phyloP scores from a whole-genome alignment of 163 green algal species.

The Chloromonas sp. region DNA sequence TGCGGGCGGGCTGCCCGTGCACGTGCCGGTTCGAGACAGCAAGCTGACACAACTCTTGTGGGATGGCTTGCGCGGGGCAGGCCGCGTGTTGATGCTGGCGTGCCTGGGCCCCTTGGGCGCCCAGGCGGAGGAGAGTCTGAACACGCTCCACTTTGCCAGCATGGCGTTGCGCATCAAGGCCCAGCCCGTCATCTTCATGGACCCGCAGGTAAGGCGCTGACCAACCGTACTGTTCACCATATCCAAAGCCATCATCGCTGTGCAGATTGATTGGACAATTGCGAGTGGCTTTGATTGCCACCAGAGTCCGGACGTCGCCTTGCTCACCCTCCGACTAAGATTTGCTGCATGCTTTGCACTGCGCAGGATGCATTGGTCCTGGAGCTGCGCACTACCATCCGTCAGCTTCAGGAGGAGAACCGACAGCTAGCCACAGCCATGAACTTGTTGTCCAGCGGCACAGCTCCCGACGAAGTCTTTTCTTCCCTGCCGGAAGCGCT shows the following conservation, averaged over 20 bases:
- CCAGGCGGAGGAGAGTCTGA: slow-evolving; percentile 77
- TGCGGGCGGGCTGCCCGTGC: slow-evolving; percentile 8
- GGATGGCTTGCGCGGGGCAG: slow-evolving; percentile 62
- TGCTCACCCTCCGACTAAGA: neutral
- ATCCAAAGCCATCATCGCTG: neutral
- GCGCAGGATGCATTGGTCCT: slow-evolving; percentile 46
- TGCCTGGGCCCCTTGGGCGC: slow-evolving; percentile 62
- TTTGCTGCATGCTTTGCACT: slow-evolving; percentile 1
- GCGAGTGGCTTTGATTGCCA: too few relatives aligned
- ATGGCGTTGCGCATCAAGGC: slow-evolving; percentile 79
- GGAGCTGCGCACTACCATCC: slow-evolving; percentile 60
- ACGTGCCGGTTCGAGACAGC: slow-evolving; percentile 75
- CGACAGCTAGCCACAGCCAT: slow-evolving; percentile 41
- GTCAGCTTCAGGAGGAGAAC: slow-evolving; percentile 47
- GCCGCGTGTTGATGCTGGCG: slow-evolving; percentile 80
- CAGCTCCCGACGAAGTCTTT: slow-evolving; percentile 29
- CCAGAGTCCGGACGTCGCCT: too few relatives aligned
- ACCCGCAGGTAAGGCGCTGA: slow-evolving; percentile 36
- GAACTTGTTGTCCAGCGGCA: slow-evolving; percentile 28
- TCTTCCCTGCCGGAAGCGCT: slow-evolving; percentile 31
- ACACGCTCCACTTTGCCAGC: slow-evolving; percentile 81
- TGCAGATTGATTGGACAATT: neutral
- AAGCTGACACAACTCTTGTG: slow-evolving; percentile 78
- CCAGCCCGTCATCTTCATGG: slow-evolving; percentile 52
- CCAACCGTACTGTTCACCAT: neutral